A percentile compares a stretch with the other conserved stretches of the same genome.
These are phyloP conservation scores for Cutaneotrichosporon sp. DNA, from an alignment of 1,284 basidiomycete genomes.

Conservation along the genomic window DNA sequence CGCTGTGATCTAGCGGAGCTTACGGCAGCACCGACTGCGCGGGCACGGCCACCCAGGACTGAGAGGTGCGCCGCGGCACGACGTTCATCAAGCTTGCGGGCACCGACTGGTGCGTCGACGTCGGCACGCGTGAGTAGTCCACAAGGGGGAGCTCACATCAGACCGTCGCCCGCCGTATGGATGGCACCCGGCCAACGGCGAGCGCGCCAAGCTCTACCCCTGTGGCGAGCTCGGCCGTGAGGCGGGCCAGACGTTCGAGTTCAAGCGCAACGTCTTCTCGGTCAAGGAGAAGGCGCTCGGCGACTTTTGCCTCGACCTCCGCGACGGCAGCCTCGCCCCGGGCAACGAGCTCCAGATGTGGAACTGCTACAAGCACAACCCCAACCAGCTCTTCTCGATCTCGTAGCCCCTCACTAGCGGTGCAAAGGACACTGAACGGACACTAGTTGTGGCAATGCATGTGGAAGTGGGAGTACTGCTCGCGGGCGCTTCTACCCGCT, in stretches of 20 bases:
- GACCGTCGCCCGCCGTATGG: constrained; percentile 5
- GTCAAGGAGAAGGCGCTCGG: constrained; percentile 4
- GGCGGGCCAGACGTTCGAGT: not conserved
- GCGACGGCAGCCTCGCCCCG: constrained; percentile 17
- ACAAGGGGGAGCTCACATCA: not conserved
- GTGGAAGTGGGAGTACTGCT: not conserved
- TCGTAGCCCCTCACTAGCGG: not conserved
- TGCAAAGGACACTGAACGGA: not conserved
- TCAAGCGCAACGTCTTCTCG: not conserved
- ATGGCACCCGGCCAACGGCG: constrained; percentile 3
- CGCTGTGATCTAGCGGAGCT: not conserved
- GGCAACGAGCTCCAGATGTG: constrained; percentile 32
- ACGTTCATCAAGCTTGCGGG: constrained; percentile 14
- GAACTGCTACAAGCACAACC: constrained; percentile 26
- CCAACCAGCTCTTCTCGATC: constrained; percentile 23
- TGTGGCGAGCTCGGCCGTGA: not conserved
- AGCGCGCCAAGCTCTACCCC: constrained; percentile 3
- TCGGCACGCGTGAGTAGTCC: constrained; percentile 12
- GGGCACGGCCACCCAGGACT: constrained; percentile 21
- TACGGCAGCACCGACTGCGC: constrained; percentile 22
- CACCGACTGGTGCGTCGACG: constrained; percentile 36
- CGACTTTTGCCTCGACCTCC: constrained; percentile 31
- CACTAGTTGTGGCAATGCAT: not conserved
- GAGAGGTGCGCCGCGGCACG: constrained; percentile 12
- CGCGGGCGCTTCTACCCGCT: no score